These are phyloP conservation scores for Emergomyces africanus DNA, from an alignment of 2,329 filamentous ascomycete genomes.

Conservation along the genomic window DNA sequence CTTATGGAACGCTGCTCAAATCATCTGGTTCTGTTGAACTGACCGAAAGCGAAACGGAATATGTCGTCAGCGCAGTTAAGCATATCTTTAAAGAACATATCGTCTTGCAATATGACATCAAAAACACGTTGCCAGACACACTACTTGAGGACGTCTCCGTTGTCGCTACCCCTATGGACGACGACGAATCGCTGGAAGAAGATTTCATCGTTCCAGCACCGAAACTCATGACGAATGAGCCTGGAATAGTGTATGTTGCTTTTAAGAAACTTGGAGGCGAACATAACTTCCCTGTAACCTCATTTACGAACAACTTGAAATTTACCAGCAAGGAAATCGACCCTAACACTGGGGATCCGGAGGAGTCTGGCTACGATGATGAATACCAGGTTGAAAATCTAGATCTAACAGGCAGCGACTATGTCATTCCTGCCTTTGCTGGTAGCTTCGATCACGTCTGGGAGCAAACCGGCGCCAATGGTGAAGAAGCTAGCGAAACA, in stretches of 20 bases:
- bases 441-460: constrained; percentile 93
- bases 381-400: constrained; percentile 96
- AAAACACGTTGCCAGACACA: constrained; percentile 88
- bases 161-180: constrained; percentile 63
- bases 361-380: constrained; percentile 87
- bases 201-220: constrained; percentile 88
- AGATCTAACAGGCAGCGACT: constrained; percentile 82
- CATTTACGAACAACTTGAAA: constrained; percentile 85
- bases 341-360: constrained; percentile 80
- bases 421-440: constrained; percentile 84
- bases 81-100: constrained; percentile 97
- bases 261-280: constrained; percentile 76
- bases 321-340: constrained; percentile 99
- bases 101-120: constrained; percentile 92
- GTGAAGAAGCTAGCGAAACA: constrained; percentile 84
- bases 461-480: constrained; percentile 81
- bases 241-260: constrained; percentile 87
- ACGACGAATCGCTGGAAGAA: constrained; percentile 65
- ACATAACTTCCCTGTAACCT: constrained; percentile 56
- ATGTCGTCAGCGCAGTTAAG: constrained; percentile 86
- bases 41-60: constrained; percentile 94
- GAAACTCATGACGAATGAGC: constrained; percentile 69
- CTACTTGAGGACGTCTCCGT: constrained; percentile 83
- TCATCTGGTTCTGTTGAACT: constrained; percentile 77
- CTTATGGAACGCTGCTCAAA: constrained; percentile 84